phyloP scores from a whole-genome alignment of 164 flowering plant genomes.

The Platanus orientalis region DNA sequence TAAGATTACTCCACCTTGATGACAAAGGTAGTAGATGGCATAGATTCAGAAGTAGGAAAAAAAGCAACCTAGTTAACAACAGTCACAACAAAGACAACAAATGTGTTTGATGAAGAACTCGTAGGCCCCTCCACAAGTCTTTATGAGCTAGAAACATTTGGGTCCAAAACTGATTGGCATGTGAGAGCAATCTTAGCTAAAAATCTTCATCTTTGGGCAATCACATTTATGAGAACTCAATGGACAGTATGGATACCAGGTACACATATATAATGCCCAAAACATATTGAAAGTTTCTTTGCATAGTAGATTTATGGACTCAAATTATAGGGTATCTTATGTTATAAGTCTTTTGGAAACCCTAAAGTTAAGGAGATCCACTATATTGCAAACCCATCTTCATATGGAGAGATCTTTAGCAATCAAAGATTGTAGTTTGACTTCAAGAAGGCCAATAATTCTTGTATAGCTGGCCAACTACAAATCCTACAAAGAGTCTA shows the following conservation, averaged over 20 bases:
- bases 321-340: constrained; percentile 96
- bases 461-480: too few relatives aligned
- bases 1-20: constrained; percentile 98
- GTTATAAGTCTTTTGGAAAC: constrained; percentile 97
- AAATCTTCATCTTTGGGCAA: constrained; percentile 92
- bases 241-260: constrained; percentile 98
- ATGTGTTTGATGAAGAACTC: constrained; percentile 95
- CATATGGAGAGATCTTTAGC: too few relatives aligned
- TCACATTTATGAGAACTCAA: constrained; percentile 96
- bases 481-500: too few relatives aligned
- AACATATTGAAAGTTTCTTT: constrained; percentile 94
- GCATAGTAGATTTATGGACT: constrained; percentile 93
- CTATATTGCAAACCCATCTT: too few relatives aligned
- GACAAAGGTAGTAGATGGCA: constrained; percentile 94
- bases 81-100: constrained; percentile 91
- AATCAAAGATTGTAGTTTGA: too few relatives aligned
- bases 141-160: constrained; percentile 86
- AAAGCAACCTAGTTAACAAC: constrained; percentile 96
- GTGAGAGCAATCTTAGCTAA: constrained; percentile 98
- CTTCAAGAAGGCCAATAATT: too few relatives aligned
- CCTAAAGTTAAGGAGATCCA: constrained; percentile 99
- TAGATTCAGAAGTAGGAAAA: constrained; percentile 98
- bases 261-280: constrained; percentile 97
- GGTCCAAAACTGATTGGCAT: constrained; percentile 99
- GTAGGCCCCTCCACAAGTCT: constrained; percentile 98